Percentiles rank a stretch among this genome's conserved stretches.
These are phyloP conservation scores for Dactylonectria macrodidyma DNA, from an alignment of 2,329 filamentous ascomycete genomes.

Conservation along the genomic window DNA sequence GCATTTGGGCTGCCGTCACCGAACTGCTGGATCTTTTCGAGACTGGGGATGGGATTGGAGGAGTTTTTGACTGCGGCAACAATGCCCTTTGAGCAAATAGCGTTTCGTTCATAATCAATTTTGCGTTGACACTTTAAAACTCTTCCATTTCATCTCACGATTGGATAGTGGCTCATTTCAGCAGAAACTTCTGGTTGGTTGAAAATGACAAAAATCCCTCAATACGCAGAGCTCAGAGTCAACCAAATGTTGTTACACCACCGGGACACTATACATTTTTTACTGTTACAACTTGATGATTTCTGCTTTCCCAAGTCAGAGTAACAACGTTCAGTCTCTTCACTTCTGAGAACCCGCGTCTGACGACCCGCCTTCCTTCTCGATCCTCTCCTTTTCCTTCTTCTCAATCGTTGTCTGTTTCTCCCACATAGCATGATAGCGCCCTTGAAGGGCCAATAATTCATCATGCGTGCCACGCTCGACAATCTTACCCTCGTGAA, in stretches of 20 bases:
- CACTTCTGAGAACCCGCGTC: slow-evolving; percentile 12
- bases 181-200: no score
- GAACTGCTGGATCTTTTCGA: slow-evolving; percentile 42
- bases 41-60: slow-evolving; percentile 29
- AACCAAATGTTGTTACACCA: no score
- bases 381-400: slow-evolving; percentile 51
- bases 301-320: no score
- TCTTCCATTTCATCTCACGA: no score
- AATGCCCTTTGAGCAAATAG: slow-evolving; percentile 31
- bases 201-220: no score
- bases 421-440: slow-evolving; percentile 68
- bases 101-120: no score
- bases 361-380: slow-evolving; percentile 36
- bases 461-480: slow-evolving; percentile 66
- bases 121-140: no score
- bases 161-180: no score
- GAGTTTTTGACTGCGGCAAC: slow-evolving; percentile 43
- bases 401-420: slow-evolving; percentile 63
- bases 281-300: no score
- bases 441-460: slow-evolving; percentile 60
- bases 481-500: slow-evolving; percentile 65
- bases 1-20: slow-evolving; percentile 44
- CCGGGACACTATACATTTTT: no score
- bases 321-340: no score
- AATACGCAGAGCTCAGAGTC: no score